Evolutionary conservation across 2,329 filamentous ascomycete species (phyloP), one percentile per base, ranked within the genome.

Genomic region (Botryotinia convoluta): DNA sequence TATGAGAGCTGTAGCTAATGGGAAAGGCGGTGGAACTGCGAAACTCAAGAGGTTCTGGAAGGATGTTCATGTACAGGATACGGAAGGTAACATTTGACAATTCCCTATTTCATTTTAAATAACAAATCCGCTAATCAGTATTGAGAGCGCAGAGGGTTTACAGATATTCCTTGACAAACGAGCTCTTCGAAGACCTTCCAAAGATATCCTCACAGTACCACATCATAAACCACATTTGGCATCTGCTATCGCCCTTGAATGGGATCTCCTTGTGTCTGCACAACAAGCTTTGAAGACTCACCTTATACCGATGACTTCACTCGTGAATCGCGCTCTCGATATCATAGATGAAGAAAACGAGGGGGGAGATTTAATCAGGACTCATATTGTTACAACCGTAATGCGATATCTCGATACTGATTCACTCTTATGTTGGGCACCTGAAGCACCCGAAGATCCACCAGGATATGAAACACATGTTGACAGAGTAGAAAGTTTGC

Each of bases 321-420:
- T 98, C 26, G 86, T 91, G 35, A 93, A 94, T 75, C 91, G 96
- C 63, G 95, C 94, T 0, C 83, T 95, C 44, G 95, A 98, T 80
- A 93, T 98, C 72, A 86, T 86, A 65, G 86, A 86, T 32, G 91
- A 94, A 77, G 93, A 97, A 77, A 75, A 74, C 5, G 48, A 73
- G 12, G 81, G 81, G 0, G 76, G 82, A 16, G 86, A 85, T 4
- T 84, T 85, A 37, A 86, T 92, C 54, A 87, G 95, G 51, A 81
- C 87, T 0, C 84, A 87, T 59, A 90, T 98, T 64, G 84, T 92
- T 26, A 85, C 84, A 29, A 91, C 89, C 76, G 84, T 96, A 69
- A 88, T 98, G 86, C 89, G 92, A 64, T 98, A 98, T 82, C 87
- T 99, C 39, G 91, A 94, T 78, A 98, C 96, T 1, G 96, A 99